Evolutionary conservation across 208 protist species (phyloP).

Genomic region (Crithidia acanthocephali): DNA sequence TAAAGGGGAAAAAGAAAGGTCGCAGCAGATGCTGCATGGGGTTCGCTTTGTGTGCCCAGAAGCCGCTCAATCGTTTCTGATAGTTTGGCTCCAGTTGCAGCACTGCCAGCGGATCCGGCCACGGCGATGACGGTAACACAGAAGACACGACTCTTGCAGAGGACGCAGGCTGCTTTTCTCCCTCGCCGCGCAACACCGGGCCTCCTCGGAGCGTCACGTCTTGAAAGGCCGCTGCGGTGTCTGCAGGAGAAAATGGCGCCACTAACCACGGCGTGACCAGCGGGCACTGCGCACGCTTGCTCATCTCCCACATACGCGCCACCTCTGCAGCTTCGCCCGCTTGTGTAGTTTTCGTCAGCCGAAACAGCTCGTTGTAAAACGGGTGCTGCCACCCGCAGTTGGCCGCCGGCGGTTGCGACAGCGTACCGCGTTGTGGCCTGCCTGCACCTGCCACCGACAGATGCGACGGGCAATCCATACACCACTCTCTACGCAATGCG

Average conservation of each 20-base stretch:
- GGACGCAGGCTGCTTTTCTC: neutral
- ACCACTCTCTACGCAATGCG: too few relatives aligned
- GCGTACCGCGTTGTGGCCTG: too few relatives aligned
- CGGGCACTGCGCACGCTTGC: neutral
- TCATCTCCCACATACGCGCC: neutral
- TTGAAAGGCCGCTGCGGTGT: too few relatives aligned
- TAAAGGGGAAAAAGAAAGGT: conserved; percentile 32
- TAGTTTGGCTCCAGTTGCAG: neutral
- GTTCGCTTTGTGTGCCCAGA: conserved; percentile 22
- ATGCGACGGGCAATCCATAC: too few relatives aligned
- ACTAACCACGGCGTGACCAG: conserved; percentile 5
- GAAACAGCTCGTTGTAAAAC: conserved; percentile 19
- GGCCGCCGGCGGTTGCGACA: too few relatives aligned
- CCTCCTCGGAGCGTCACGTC: too few relatives aligned
- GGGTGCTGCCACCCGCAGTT: conserved; percentile 3
- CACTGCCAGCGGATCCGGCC: neutral
- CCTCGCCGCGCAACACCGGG: too few relatives aligned
- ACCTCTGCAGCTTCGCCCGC: neutral
- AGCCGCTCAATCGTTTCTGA: neutral
- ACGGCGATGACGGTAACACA: neutral
- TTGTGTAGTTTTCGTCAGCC: too few relatives aligned
- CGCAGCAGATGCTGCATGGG: conserved; percentile 7
- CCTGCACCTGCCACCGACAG: neutral
- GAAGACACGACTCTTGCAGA: neutral
- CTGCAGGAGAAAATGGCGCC: neutral